A percentile compares a stretch with the other conserved stretches of the same genome.
Evolutionary conservation across 1,284 basidiomycete genomes (phyloP).

Genomic region (Ceratobasidium sp.): DNA sequence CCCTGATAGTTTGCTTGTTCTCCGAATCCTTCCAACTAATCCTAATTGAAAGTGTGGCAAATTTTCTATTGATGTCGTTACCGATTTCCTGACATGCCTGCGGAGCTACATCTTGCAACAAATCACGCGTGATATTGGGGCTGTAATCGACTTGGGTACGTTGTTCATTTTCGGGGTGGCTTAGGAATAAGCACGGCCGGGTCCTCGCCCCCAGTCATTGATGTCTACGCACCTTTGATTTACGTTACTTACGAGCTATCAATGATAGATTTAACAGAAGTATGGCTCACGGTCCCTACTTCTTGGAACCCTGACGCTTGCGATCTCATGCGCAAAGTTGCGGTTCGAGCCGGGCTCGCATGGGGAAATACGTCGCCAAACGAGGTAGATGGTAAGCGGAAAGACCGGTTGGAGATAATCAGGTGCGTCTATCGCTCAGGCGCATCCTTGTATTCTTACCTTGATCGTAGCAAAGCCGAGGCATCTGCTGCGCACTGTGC

Average conservation of each 20-base stretch:
- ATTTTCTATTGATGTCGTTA: conserved; percentile 74
- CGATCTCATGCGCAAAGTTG: conserved; percentile 82
- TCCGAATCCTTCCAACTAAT: neutral
- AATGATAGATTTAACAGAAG: conserved; percentile 74
- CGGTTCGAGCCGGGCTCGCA: conserved; percentile 79
- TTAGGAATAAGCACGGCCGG: neutral
- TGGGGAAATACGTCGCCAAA: conserved; percentile 65
- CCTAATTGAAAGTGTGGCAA: conserved; percentile 69
- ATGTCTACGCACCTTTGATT: neutral
- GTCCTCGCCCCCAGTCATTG: neutral
- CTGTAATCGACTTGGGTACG: conserved; percentile 81
- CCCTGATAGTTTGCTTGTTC: neutral
- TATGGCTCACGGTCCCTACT: conserved; percentile 83
- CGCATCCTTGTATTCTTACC: neutral
- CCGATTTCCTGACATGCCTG: conserved; percentile 79
- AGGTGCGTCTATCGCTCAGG: conserved; percentile 59
- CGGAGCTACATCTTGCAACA: conserved; percentile 87
- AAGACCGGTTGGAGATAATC: conserved; percentile 80
- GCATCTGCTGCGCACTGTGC: conserved; percentile 88
- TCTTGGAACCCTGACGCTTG: conserved; percentile 86
- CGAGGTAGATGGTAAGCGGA: conserved; percentile 72
- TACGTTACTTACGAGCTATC: neutral
- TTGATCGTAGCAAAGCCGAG: conserved; percentile 72
- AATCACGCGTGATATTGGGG: conserved; percentile 83
- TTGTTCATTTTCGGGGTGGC: neutral